Base-by-base conservation (phyloP, 2,329 filamentous ascomycete species). In the Samsoniella hepiali region DNA sequence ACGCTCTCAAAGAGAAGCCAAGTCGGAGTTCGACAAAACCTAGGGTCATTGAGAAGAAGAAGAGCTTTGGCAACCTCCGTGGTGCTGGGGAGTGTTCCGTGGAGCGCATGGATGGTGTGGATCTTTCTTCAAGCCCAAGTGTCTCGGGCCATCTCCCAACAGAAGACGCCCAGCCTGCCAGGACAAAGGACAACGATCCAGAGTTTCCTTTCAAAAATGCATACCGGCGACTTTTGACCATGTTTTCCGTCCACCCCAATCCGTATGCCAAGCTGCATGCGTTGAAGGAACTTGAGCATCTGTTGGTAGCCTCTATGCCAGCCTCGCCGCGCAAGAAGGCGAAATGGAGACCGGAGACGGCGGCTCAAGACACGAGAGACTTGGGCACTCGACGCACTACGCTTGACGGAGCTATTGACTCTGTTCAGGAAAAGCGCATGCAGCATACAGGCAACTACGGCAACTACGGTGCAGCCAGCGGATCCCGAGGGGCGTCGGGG, bases 211-310 rank as follows among this genome's bases (percentile, higher is more conserved):
- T 94, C 72, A 86, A 86, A 58, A 86, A 87, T 68, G 90, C 93
- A 0, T 97, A 96, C 72, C 83, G 87, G 67, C 87, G 89, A 13
- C 81, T 98, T 1, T 81, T 98, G 38, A 88, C 87, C 67, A 93
- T 92, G 78, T 96, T 99, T 69, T 92, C 91, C 49, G 91, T 93
- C 4, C 91, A 96, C 68, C 91, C 91, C 0, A 96, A 95, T 71
- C 95, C 95, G 0, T 90, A 90, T 68, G 84, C 86, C 29, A 99
- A 99, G 75, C 83, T 99, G 13, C 88, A 89, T 67, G 89, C 91
- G 0, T 80, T 98, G 5, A 88, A 89, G 65, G 92, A 97, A 73
- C 82, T 99, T 5, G 88, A 96, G 71, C 86, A 89, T 49, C 82
- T 99, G 53, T 91, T 96, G 63, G 80, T 91, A 32, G 90, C 91